phyloP scores from a whole-genome alignment of 306 rosid genomes.

The Cucumis melo region DNA sequence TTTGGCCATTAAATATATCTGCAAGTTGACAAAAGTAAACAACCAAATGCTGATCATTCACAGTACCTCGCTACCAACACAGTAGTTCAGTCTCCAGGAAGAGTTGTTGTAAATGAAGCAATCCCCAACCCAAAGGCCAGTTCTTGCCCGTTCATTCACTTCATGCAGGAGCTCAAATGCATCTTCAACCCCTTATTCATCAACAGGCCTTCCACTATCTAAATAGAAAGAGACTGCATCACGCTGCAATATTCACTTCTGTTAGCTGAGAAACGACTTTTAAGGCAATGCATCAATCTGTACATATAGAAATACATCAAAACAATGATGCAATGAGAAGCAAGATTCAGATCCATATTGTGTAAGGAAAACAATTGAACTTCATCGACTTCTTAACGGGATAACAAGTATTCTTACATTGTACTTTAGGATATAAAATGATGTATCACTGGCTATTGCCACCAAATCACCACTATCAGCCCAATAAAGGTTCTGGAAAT shows the following conservation, averaged over 20 bases:
- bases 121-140: constrained; percentile 99
- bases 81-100: constrained; percentile 95
- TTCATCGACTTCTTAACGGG: no score
- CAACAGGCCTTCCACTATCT: constrained; percentile 72
- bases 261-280: not conserved
- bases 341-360: not conserved
- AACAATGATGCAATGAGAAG: not conserved
- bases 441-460: no score
- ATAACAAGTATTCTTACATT: no score
- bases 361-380: no score
- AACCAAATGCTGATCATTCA: not conserved
- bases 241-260: constrained; percentile 44
- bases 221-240: constrained; percentile 79
- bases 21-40: not conserved
- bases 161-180: constrained; percentile 97
- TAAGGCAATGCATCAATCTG: not conserved
- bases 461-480: no score
- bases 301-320: not conserved
- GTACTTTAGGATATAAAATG: no score
- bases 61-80: constrained; percentile 98
- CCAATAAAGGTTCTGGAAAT: no score
- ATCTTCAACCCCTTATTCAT: constrained; percentile 97
- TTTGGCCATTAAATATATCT: constrained; percentile 10
- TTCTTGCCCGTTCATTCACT: constrained; percentile 85
- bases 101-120: constrained; percentile 95